Conservation (phyloP, 139 green algal genomes). For the Coccomyxa sp. region DNA sequence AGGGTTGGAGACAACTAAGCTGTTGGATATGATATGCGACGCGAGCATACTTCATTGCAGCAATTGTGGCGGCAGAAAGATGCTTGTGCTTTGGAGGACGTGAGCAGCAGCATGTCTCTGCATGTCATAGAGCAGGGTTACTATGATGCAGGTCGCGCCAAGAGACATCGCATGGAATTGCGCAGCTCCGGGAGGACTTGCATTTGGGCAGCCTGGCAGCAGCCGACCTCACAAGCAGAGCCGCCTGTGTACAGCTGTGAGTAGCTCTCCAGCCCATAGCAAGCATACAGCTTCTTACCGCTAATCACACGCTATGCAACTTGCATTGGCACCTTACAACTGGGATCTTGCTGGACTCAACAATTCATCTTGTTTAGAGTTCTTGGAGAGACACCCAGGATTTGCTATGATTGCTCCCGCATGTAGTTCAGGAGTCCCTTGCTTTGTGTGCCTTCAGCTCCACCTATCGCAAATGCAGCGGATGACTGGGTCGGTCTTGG, state of each 20-base stretch:
- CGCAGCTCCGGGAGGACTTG: slow-evolving; percentile 21
- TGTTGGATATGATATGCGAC: not conserved
- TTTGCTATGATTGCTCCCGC: not conserved
- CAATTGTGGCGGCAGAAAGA: not conserved
- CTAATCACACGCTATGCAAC: too few relatives aligned
- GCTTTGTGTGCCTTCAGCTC: too few relatives aligned
- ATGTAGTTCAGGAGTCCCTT: not conserved
- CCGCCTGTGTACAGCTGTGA: slow-evolving; percentile 42
- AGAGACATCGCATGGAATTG: slow-evolving; percentile 55
- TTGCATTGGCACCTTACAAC: not conserved
- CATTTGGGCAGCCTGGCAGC: slow-evolving; percentile 12
- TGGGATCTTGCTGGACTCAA: not conserved
- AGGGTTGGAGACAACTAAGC: not conserved
- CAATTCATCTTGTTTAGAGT: not conserved
- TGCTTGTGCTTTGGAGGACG: not conserved
- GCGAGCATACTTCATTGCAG: not conserved
- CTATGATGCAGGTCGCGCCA: slow-evolving; percentile 38
- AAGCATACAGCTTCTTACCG: too few relatives aligned
- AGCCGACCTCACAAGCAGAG: slow-evolving; percentile 24
- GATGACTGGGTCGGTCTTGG: too few relatives aligned
- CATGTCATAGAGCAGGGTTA: not conserved
- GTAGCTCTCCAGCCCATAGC: too few relatives aligned
- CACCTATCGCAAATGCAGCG: too few relatives aligned
- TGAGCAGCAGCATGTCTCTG: not conserved
- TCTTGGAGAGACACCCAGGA: not conserved